Base-by-base conservation (phyloP, 805 yeast species). In the Starmerella scarabaei region DNA sequence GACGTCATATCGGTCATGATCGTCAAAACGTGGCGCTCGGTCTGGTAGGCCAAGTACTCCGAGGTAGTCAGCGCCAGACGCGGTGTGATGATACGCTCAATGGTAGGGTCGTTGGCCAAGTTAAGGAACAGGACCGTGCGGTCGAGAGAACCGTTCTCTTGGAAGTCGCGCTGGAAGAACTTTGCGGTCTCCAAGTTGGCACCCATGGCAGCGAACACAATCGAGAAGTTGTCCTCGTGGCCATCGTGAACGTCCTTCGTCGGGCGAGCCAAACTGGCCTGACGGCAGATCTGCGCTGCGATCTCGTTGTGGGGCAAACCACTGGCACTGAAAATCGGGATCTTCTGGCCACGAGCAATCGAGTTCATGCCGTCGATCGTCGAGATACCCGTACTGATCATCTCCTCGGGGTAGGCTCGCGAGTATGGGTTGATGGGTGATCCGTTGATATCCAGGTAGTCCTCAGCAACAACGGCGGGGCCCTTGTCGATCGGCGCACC, bases 131-230 rank as follows among this genome's bases (percentile, higher is more conserved):
- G 73, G 0, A 95, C 80, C 35, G 96, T 93, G 74, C 98, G 85
- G 65, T 91, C 99, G 58, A 91, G 72, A 21, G 96, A 86, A 24
- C 99, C 99, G 59, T 91, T 91, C 65, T 91, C 97, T 70, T 93
- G 97, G 67, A 91, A 91, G 68, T 91, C 99, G 67, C 91, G 97
- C 68, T 88, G 84, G 78, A 91, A 91, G 69, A 91, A 91, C 63
- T 98, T 75, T 21, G 97, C 84, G 26, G 98, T 91, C 67, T 93
- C 99, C 67, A 91, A 75, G 63, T 93, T 91, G 53, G 88, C 98
- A 75, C 99, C 99, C 98, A 93, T 91, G 44, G 99, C 99, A 30
- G 97, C 99, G 59, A 91, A 91, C 29, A 91, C 99, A 65, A 91
- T 93, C 39, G 95, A 83, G 81, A 91, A 91, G 66, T 91, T 91